Base-by-base conservation (phyloP, 2,329 filamentous ascomycete genomes). In the Mariannaea elegans region DNA sequence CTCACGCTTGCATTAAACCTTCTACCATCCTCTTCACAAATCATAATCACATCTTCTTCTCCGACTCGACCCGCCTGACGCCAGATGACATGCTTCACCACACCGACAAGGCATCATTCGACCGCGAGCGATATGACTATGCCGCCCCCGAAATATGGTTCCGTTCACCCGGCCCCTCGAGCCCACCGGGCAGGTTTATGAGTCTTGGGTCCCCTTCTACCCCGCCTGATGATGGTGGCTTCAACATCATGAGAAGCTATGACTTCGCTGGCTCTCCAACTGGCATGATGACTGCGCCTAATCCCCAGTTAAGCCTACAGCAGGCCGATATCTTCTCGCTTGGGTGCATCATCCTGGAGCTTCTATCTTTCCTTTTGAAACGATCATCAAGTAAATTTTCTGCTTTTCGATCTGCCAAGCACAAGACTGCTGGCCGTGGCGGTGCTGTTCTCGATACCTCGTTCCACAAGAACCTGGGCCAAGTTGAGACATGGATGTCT, bases 291-390 rank as follows among this genome's bases (percentile, higher is more conserved):
- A 69, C 77, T 29, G 69, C 75, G 2, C 75, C 79, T 2, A 79
- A 77, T 21, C 77, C 79, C 1, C 79, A 80, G 32, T 76, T 82
- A 16, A 80, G 84, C 63, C 80, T 82, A 3, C 84, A 86, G 63
- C 83, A 85, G 61, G 86, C 88, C 42, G 91, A 93, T 71, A 80
- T 93, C 18, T 94, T 90, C 75, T 91, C 89, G 3, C 80, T 93
- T 1, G 90, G 87, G 9, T 91, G 90, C 72, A 82, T 93, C 50
- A 90, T 90, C 61, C 79, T 93, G 14, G 90, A 94, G 64, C 82
- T 93, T 27, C 71, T 93, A 18, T 87, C 87, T 19, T 87, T 91
- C 69, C 78, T 91, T 57, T 75, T 92, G 60, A 91, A 91, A 72
- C 87, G 88, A 65, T 86, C 87, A 52, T 82, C 85, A 1, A 83